A percentile compares a stretch with the other conserved stretches of the same genome.
These are phyloP conservation scores for Nothopassalora personata DNA, from an alignment of 2,329 filamentous ascomycete genomes.

Conservation along the genomic window DNA sequence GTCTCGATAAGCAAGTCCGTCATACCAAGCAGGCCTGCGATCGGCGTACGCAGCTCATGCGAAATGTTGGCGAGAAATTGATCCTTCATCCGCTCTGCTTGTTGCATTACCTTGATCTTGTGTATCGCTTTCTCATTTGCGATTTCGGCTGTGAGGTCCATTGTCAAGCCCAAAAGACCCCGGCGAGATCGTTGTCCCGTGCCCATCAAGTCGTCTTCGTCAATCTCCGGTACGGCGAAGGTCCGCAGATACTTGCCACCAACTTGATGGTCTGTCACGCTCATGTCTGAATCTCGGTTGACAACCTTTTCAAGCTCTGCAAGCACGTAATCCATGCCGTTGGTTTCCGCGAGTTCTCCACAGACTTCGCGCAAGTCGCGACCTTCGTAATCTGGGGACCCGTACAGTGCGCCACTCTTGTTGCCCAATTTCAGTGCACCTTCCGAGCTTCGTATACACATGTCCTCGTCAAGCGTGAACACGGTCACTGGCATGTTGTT, in stretches of 20 bases:
- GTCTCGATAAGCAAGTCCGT: background rate
- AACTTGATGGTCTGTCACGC: background rate
- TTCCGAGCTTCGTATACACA: background rate
- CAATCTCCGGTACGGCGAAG: background rate
- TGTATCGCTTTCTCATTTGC: background rate
- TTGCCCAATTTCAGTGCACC: background rate
- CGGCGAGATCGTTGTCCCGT: background rate
- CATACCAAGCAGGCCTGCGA: background rate
- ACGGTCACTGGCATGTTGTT: background rate
- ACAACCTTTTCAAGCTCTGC: background rate
- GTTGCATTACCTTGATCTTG: background rate
- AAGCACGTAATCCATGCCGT: background rate
- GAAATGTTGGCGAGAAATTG: background rate
- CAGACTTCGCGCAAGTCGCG: background rate
- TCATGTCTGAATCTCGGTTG: background rate
- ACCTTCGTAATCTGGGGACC: background rate
- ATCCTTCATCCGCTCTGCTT: background rate
- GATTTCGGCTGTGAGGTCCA: background rate
- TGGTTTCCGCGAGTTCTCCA: background rate
- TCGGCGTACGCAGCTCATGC: background rate
- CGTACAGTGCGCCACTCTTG: background rate
- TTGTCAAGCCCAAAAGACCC: background rate
- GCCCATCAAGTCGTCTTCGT: background rate
- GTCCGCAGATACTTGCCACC: background rate
- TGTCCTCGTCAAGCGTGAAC: background rate